A percentile compares a stretch with the other conserved stretches of the same genome.
Evolutionary conservation across 2,329 filamentous ascomycete species (phyloP).

Genomic region (Talaromyces pinophilus): DNA sequence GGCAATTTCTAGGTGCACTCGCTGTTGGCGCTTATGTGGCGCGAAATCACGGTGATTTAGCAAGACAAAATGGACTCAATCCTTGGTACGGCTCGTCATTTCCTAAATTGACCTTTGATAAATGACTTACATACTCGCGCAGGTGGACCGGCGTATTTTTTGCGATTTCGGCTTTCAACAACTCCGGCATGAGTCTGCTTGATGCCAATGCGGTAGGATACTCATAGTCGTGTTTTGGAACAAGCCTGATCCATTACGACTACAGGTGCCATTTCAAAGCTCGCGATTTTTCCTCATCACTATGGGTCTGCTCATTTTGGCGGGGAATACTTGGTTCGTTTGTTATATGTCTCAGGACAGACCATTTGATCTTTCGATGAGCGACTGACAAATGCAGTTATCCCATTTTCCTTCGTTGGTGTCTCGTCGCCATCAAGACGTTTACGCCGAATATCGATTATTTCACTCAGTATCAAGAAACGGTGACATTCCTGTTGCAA

Average conservation of each 20-base stretch:
- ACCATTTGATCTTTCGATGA: neutral
- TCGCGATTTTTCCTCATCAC: neutral
- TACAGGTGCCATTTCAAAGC: neutral
- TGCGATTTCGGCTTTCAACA: slow-evolving; percentile 55
- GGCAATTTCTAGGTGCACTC: slow-evolving; percentile 1
- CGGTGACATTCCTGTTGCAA: slow-evolving; percentile 58
- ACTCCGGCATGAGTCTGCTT: slow-evolving; percentile 52
- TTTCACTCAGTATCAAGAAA: slow-evolving; percentile 29
- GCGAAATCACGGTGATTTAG: neutral
- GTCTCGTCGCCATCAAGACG: neutral
- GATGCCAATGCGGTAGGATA: slow-evolving; percentile 50
- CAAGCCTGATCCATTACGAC: neutral
- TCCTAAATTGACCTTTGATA: neutral
- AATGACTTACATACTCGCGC: neutral
- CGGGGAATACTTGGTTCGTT: neutral
- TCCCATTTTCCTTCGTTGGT: neutral
- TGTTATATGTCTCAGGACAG: neutral
- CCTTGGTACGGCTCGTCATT: neutral
- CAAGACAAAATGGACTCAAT: neutral
- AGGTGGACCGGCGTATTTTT: slow-evolving; percentile 41
- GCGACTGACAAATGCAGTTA: neutral
- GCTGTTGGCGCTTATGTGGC: neutral
- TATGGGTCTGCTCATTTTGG: neutral
- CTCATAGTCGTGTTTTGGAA: neutral
- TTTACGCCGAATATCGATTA: neutral